A percentile compares a stretch with the other conserved stretches of the same genome.
phyloP scores from a whole-genome alignment of 2,329 filamentous ascomycete species.

The Dothistroma pini region DNA sequence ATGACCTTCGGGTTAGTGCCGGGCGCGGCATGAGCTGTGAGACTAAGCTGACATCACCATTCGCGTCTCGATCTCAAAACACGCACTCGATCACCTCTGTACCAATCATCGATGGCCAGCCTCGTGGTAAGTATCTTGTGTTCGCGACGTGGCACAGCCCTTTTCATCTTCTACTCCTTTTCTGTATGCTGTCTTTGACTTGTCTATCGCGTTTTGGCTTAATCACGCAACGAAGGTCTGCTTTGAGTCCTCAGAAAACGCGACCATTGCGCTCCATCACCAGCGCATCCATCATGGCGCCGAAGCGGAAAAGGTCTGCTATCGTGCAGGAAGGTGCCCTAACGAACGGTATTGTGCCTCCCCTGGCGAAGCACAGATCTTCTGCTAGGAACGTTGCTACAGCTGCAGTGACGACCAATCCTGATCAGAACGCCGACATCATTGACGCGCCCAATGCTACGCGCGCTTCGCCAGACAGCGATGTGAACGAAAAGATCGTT shows the following conservation, averaged over 20 bases:
- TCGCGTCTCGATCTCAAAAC: not conserved
- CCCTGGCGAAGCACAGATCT: constrained; percentile 15
- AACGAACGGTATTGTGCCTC: not conserved
- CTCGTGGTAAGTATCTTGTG: not conserved
- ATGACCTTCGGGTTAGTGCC: not conserved
- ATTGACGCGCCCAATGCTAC: constrained; percentile 42
- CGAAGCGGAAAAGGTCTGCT: constrained; percentile 10
- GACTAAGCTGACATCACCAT: not conserved
- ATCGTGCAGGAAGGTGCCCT: not conserved
- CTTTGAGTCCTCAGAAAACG: not conserved
- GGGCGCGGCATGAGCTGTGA: not conserved
- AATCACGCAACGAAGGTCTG: no score
- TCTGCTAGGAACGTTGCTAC: constrained; percentile 17
- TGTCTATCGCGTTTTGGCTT: not conserved
- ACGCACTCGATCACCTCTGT: not conserved
- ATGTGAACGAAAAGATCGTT: constrained; percentile 31
- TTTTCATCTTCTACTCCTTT: not conserved
- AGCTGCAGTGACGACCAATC: constrained; percentile 24
- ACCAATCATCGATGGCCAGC: not conserved
- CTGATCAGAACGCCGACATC: constrained; percentile 38
- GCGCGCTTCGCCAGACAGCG: constrained; percentile 44
- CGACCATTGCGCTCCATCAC: not conserved
- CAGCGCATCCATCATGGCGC: constrained; percentile 6
- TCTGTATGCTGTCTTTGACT: not conserved
- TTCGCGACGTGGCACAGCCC: not conserved